A percentile compares a stretch with the other conserved stretches of the same genome.
phyloP scores from a whole-genome alignment of 2,329 filamentous ascomycete genomes.

The Zymoseptoria pseudotritici region DNA sequence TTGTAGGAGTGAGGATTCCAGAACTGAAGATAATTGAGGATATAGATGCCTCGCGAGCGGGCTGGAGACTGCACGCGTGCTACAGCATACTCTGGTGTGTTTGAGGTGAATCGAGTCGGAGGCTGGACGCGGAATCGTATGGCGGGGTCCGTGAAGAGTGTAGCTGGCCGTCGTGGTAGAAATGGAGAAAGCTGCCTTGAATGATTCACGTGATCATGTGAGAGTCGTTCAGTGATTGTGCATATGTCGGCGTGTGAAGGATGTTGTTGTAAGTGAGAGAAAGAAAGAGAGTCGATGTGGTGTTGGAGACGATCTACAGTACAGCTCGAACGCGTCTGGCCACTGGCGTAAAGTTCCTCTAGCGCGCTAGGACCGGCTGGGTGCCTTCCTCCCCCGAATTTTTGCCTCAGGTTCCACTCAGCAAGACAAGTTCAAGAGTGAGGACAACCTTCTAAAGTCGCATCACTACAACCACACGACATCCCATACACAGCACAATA shows the following conservation, averaged over 20 bases:
- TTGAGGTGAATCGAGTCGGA: neutral
- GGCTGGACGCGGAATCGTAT: neutral
- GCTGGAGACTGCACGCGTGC: constrained; percentile 20
- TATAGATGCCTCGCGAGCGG: constrained; percentile 16
- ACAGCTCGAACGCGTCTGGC: neutral
- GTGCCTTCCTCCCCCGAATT: too few species aligned
- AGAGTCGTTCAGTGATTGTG: neutral
- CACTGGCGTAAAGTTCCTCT: neutral
- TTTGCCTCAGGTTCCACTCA: too few species aligned
- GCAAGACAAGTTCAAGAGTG: neutral
- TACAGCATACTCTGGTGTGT: constrained; percentile 22
- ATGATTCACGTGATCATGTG: neutral
- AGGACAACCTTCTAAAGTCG: neutral
- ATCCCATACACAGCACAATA: neutral
- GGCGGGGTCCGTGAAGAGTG: neutral
- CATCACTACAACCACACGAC: constrained; percentile 1
- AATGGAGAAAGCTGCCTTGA: neutral
- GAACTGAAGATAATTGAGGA: constrained; percentile 6
- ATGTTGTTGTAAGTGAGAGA: constrained; percentile 1
- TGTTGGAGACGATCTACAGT: too few species aligned
- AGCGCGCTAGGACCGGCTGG: too few species aligned
- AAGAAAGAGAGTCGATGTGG: neutral
- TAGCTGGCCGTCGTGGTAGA: neutral
- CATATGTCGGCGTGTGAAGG: neutral
- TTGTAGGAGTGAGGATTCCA: constrained; percentile 14